These are phyloP conservation scores for Suillus alpinus DNA, from an alignment of 768 basidiomycete species.

Conservation along the genomic window DNA sequence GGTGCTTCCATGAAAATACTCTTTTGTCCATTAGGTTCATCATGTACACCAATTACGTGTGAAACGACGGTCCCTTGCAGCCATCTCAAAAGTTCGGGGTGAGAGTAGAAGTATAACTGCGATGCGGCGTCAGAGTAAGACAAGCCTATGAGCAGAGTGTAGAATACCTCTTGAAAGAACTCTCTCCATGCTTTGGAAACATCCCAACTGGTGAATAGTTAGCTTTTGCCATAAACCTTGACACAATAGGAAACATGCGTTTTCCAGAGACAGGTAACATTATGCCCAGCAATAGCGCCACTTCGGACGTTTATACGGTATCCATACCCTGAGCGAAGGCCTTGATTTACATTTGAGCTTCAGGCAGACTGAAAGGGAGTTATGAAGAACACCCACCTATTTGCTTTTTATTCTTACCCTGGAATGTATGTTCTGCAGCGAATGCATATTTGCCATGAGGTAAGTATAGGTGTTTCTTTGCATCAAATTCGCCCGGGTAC, in stretches of 20 bases:
- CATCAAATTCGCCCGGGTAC: constrained; percentile 5
- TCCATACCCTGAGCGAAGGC: neutral
- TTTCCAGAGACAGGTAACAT: constrained; percentile 14
- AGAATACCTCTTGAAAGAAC: constrained; percentile 12
- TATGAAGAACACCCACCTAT: neutral
- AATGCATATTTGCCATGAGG: constrained; percentile 13
- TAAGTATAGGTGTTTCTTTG: constrained; percentile 6
- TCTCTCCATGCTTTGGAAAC: neutral
- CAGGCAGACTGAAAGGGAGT: neutral
- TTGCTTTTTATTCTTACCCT: neutral
- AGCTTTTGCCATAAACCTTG: neutral
- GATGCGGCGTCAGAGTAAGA: neutral
- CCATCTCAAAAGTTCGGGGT: constrained; percentile 15
- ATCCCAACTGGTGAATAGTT: constrained; percentile 4
- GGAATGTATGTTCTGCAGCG: constrained; percentile 3
- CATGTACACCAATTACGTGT: constrained; percentile 12
- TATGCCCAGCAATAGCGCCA: constrained; percentile 8
- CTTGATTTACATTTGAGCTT: neutral
- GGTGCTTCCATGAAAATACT: constrained; percentile 18
- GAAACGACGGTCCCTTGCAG: constrained; percentile 22
- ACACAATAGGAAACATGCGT: constrained; percentile 5
- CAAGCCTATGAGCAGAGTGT: neutral
- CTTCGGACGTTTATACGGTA: neutral
- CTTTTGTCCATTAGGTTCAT: constrained; percentile 9
- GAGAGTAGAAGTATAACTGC: constrained; percentile 17